phyloP scores from a whole-genome alignment of 2,329 filamentous ascomycete species.

The Colletotrichum salicis region DNA sequence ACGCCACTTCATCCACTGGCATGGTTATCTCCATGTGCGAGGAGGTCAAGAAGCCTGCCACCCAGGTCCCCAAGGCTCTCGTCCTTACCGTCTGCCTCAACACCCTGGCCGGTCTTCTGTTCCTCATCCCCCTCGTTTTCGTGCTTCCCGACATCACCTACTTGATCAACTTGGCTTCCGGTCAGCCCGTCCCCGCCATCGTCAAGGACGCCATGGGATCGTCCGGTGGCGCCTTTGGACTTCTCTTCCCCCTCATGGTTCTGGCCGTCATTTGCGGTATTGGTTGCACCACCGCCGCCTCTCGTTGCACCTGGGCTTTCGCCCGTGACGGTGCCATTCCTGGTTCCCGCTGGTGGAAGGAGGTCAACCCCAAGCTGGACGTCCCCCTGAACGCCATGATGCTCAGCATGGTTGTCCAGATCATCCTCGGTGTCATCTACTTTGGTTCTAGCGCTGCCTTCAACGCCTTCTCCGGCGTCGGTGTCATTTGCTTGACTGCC shows the following conservation, averaged over 20 bases:
- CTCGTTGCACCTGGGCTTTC: conserved; percentile 76
- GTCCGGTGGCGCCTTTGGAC: conserved; percentile 68
- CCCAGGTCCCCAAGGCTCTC: conserved; percentile 79
- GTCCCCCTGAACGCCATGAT: conserved; percentile 79
- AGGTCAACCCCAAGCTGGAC: conserved; percentile 70
- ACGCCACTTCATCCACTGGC: conserved; percentile 79
- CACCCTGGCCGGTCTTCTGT: conserved; percentile 72
- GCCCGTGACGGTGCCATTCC: conserved; percentile 77
- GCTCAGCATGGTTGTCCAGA: conserved; percentile 73
- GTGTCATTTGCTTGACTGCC: conserved; percentile 75
- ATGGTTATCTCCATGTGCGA: conserved; percentile 87
- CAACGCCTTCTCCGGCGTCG: conserved; percentile 77
- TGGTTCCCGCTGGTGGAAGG: conserved; percentile 68
- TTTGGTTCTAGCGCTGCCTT: conserved; percentile 77
- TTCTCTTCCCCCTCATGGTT: conserved; percentile 73
- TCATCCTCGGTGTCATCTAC: conserved; percentile 73
- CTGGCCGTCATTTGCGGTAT: conserved; percentile 75
- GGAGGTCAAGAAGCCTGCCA: conserved; percentile 73
- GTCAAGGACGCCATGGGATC: conserved; percentile 71
- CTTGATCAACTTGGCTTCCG: conserved; percentile 63
- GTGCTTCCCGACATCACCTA: conserved; percentile 71
- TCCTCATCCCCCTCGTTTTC: conserved; percentile 76
- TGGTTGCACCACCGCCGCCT: conserved; percentile 75
- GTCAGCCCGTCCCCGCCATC: conserved; percentile 73
- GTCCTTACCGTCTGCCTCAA: conserved; percentile 75